phyloP scores from a whole-genome alignment of 345 rosid species.

The Stellera chamaejasme region DNA sequence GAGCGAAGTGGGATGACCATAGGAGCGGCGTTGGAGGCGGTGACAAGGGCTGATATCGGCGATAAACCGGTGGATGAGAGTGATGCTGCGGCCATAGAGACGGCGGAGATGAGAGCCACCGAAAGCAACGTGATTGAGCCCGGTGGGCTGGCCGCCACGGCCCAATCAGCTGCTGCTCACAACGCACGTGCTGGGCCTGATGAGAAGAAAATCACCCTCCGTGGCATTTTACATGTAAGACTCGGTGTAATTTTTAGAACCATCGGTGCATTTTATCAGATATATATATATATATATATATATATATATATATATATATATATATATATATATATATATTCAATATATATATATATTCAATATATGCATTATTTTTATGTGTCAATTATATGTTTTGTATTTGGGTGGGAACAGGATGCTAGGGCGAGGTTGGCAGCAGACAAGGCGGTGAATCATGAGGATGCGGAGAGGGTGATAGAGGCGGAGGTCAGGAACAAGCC shows the following conservation, averaged over 20 bases:
- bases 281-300: too few species aligned
- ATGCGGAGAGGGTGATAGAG: constrained; percentile 38
- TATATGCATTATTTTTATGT: too few species aligned
- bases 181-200: constrained; percentile 19
- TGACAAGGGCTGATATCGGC: constrained; percentile 26
- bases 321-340: too few species aligned
- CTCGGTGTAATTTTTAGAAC: not conserved
- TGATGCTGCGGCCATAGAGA: constrained; percentile 49
- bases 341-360: too few species aligned
- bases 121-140: constrained; percentile 16
- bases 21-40: constrained; percentile 51
- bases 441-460: constrained; percentile 40
- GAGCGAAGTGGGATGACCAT: constrained; percentile 26
- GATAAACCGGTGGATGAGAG: constrained; percentile 43
- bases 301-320: too few species aligned
- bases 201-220: constrained; percentile 31
- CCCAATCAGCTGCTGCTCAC: constrained; percentile 36
- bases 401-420: constrained; percentile 28
- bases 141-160: constrained; percentile 35
- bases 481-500: constrained; percentile 40
- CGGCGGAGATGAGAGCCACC: constrained; percentile 41
- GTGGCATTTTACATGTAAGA: constrained; percentile 34
- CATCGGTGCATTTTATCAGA: too few species aligned
- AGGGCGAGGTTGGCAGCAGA: constrained; percentile 28
- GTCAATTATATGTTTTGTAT: not conserved